Base-by-base conservation (phyloP, 2,329 filamentous ascomycete genomes). In the Ustilaginoidea virens region DNA sequence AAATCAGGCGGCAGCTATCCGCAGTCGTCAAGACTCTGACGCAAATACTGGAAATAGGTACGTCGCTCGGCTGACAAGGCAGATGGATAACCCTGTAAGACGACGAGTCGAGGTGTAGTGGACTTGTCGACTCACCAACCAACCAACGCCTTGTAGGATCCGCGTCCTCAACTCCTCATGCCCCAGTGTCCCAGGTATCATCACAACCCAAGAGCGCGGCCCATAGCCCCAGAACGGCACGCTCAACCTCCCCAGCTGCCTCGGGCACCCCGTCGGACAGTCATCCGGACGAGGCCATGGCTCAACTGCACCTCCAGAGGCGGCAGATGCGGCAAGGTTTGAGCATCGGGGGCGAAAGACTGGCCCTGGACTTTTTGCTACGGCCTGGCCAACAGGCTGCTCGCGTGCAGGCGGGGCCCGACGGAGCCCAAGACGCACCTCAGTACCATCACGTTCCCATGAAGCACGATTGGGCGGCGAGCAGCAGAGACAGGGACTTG, bases 341-440 rank as follows among this genome's bases (percentile, higher is more conserved):
- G 2, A 67, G 77, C 22, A 55, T 80, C 33, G 65, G 66, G 3
- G 58, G 66, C 1, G 80, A 86, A 44, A 66, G 74, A 26, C 60
- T 86, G 7, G 76, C 74, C 5, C 66, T 90, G 18, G 76, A 74
- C 33, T 86, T 85, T 39, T 58, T 90, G 2, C 61, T 87, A 1
- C 72, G 25, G 17, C 36, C 29, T 5, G 32, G 31, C 4, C 32
- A 36, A 27, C 65, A 63, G 32, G 60, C 64, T 14, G 61, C 52
- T 36, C 63, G 58, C 40, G 63, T 69, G 29, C 60, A 61, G 23
- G 63, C 60, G 27, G 61, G 64, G 16, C 34, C 60, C 22, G 56
- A 65, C 36, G 61, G 59, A 10, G 51, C 56, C 5, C 61, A 62
- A 33, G 63, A 67, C 36, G 50, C 56, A 7, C 41, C 52, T 15